These are phyloP conservation scores for Cryptomeria japonica DNA, from an alignment of 75 land plant species.

Conservation along the genomic window DNA sequence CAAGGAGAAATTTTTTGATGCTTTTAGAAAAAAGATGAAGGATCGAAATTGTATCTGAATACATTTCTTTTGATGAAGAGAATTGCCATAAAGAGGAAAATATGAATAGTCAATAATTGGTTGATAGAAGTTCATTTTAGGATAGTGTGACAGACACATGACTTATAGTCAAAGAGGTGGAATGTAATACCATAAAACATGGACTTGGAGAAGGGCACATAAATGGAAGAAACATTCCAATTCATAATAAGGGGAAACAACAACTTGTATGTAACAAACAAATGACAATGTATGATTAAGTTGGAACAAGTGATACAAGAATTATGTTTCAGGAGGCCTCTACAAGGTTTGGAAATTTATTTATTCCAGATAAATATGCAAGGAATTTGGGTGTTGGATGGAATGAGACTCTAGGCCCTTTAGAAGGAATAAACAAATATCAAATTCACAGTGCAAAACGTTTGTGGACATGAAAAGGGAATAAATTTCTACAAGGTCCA, in stretches of 20 bases:
- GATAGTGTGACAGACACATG: constrained; percentile 26
- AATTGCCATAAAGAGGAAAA: background rate
- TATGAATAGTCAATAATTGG: background rate
- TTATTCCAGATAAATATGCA: background rate
- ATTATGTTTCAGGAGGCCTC: background rate
- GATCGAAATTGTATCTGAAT: constrained; percentile 9
- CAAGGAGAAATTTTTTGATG: too few relatives aligned
- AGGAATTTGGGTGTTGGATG: constrained; percentile 1
- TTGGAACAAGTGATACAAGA: background rate
- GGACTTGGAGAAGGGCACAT: constrained; percentile 18
- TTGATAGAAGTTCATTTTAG: background rate
- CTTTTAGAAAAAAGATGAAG: constrained; percentile 9
- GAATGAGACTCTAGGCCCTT: too few relatives aligned
- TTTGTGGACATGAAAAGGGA: constrained; percentile 14
- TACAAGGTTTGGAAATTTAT: background rate
- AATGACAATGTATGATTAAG: background rate
- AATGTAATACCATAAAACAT: constrained; percentile 23
- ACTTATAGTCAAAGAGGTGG: constrained; percentile 59
- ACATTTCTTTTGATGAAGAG: constrained; percentile 10
- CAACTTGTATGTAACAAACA: background rate
- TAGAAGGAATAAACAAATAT: background rate
- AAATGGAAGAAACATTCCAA: constrained; percentile 25
- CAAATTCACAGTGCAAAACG: background rate
- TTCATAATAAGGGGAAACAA: constrained; percentile 9
- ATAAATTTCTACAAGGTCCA: background rate